Evolutionary conservation across 176 grass and related monocot species (phyloP), one percentile per base, ranked within the genome.

Genomic region (Avena sativa): DNA sequence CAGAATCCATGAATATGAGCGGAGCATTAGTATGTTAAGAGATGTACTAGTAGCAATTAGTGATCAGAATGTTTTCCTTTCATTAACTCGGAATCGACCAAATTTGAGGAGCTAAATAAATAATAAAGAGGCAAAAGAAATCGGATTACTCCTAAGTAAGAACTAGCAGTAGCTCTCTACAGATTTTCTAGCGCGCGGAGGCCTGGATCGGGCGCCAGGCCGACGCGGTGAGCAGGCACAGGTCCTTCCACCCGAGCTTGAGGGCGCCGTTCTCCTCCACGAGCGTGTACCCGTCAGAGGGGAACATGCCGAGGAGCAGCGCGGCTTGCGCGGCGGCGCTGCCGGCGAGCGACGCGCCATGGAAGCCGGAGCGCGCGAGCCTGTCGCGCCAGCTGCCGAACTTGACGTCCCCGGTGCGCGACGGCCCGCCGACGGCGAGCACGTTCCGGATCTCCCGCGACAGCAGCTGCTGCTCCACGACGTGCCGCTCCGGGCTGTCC

Each of bases 181-280:
- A 69, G 20, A 81, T 43, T 68, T 68, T 25, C 72, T 58, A 87
- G 49, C 89, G 87, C 13, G 20, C 79, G 0, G 88, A 69, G 57
- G 86, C 36, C 84, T 96, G 95, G 16, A 98, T 85, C 0, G 96
- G 96, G 75, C 92, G 86, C 96, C 96, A 98, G 0, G 96, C 96
- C 0, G 96, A 98, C 0, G 96, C 96, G 0, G 96, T 98, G 12
- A 98, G 93, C 50, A 98, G 82, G 92, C 93, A 95, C 5, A 98
- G 86, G 81, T 98, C 96, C 92, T 98, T 98, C 96, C 96, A 98
- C 0, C 96, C 96, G 0, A 98, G 93, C 90, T 98, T 98, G 7
- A 98, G 90, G 0, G 93, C 86, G 0, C 96, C 96, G 1, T 95
- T 95, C 91, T 98, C 96, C 86, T 98, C 96, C 0, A 98, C 72